These are phyloP conservation scores for Daldinia decipiens DNA, from an alignment of 495 filamentous ascomycete genomes.

Conservation along the genomic window DNA sequence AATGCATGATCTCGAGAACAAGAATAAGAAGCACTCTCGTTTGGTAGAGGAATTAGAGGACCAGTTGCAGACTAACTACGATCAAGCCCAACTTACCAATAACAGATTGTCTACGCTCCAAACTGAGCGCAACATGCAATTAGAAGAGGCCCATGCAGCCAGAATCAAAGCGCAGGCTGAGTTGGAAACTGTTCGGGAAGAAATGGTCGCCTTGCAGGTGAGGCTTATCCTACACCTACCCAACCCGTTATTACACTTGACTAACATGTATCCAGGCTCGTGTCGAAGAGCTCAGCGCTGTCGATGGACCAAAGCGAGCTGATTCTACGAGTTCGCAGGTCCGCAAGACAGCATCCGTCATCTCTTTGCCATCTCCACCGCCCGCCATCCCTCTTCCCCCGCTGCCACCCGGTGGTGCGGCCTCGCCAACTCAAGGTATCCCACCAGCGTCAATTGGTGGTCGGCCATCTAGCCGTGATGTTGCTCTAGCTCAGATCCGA, in stretches of 20 bases:
- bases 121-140: slow-evolving; percentile 69
- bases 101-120: slow-evolving; percentile 78
- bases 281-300: slow-evolving; percentile 63
- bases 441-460: slow-evolving; percentile 60
- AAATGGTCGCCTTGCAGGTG: slow-evolving; percentile 75
- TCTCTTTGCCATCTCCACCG: slow-evolving; percentile 88
- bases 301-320: slow-evolving; percentile 70
- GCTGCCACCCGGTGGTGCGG: slow-evolving; percentile 67
- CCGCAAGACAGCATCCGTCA: slow-evolving; percentile 84
- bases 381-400: slow-evolving; percentile 94
- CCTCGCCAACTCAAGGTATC: slow-evolving; percentile 54
- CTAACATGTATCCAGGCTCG: slow-evolving; percentile 60
- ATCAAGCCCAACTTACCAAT: slow-evolving; percentile 87
- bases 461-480: slow-evolving; percentile 84
- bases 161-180: slow-evolving; percentile 62
- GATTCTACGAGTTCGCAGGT: slow-evolving; percentile 77
- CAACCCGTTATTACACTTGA: neutral
- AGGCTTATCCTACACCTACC: slow-evolving; percentile 33
- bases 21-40: slow-evolving; percentile 83
- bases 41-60: slow-evolving; percentile 97
- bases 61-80: slow-evolving; percentile 92
- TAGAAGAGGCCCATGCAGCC: slow-evolving; percentile 66
- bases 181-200: slow-evolving; percentile 69
- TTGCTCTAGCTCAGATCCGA: slow-evolving; percentile 75
- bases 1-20: slow-evolving; percentile 69